Base-by-base conservation (phyloP, 306 rosid species). In the Vigna nakashimae region DNA sequence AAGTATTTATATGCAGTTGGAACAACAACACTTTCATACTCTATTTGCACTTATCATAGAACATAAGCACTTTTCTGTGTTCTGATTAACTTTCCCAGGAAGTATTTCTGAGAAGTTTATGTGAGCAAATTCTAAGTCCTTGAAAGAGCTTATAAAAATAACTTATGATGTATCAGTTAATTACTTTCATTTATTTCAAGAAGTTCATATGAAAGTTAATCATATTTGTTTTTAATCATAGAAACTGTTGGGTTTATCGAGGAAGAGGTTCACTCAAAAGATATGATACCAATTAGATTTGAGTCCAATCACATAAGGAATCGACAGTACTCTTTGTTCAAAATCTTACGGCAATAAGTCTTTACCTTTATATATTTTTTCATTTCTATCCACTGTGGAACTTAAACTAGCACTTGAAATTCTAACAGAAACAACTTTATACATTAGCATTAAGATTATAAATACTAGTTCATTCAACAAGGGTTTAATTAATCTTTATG, bases 271-370 rank as follows among this genome's bases (percentile, higher is more conserved):
- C 0, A 26, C 28, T 26, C 0, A 0, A 0, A 26, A 26, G 3
- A 26, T 26, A 26, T 3, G 0, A 26, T 26, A 26, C 28, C 3
- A 2, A 2, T 26, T 0, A 26, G 28, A 26, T 26, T 1, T 26
- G 28, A 26, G 1, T 2, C 28, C 28, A 26, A 26, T 0, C 3
- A 26, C 0, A 26, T 26, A 26, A 26, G 0, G 0, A 0, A 26
- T 2, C 2, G 28, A 26, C 28, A 26, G 0, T 0, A 26, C 3
- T 26, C 3, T 26, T 0, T 26, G 2, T 3, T 2, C 0, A 26
- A 26, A 26, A 2, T 0, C 28, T 26, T 2, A 26, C 0, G 3
- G 0, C 0, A 26, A 26, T 2, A 3, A 0, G 0, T 2, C 28
- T 26, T 26, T 0, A 26, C 28, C 28, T 26, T 26, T 26, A 26